A percentile compares a stretch with the other conserved stretches of the same genome.
These are phyloP conservation scores for Protea cynaroides DNA, from an alignment of 164 flowering plant species.

Conservation along the genomic window DNA sequence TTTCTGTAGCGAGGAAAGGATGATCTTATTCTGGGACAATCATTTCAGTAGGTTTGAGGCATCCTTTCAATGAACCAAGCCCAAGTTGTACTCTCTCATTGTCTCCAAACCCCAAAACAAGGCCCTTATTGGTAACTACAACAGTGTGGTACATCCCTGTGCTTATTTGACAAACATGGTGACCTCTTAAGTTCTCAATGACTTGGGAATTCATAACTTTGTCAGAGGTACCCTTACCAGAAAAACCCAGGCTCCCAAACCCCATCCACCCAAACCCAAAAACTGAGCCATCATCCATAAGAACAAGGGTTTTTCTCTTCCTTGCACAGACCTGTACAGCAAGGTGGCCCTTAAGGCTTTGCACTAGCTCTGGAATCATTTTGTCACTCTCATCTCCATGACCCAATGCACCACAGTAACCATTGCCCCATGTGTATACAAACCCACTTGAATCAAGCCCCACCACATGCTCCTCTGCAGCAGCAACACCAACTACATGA, in stretches of 20 bases:
- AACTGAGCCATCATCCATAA: constrained; percentile 60
- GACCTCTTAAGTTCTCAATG: constrained; percentile 60
- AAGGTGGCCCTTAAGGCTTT: constrained; percentile 51
- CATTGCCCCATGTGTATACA: constrained; percentile 97
- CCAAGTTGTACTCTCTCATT: no score
- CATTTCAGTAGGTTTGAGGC: no score
- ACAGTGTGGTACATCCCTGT: constrained; percentile 91
- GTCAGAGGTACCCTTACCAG: constrained; percentile 60
- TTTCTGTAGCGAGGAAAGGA: no score
- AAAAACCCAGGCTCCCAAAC: constrained; percentile 91
- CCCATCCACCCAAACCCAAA: constrained; percentile 95
- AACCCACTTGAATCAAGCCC: constrained; percentile 93
- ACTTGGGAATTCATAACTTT: constrained; percentile 59
- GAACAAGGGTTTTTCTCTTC: constrained; percentile 86
- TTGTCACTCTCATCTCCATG: constrained; percentile 94
- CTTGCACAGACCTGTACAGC: constrained; percentile 95
- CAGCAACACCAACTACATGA: constrained; percentile 77
- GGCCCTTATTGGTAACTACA: constrained; percentile 55
- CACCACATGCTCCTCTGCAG: constrained; percentile 94
- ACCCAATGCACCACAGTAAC: constrained; percentile 94
- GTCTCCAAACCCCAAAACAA: constrained; percentile 19
- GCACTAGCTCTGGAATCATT: constrained; percentile 57
- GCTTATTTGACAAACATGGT: constrained; percentile 76
- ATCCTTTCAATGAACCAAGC: no score
- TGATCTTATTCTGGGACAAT: no score